phyloP scores from a whole-genome alignment of 495 filamentous ascomycete genomes.

The Penicillium crystallinum region DNA sequence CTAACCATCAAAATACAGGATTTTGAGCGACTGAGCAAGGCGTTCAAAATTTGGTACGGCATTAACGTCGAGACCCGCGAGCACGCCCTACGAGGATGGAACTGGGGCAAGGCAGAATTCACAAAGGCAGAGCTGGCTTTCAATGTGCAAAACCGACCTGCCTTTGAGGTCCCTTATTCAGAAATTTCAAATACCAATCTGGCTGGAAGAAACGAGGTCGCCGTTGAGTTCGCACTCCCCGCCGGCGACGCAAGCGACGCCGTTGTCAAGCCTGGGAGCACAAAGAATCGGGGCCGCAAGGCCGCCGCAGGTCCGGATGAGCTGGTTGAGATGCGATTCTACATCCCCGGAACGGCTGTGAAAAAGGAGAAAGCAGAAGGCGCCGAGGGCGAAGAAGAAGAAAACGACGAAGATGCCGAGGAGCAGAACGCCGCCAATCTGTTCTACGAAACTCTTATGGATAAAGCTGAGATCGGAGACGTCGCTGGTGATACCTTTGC shows the following conservation, averaged over 20 bases:
- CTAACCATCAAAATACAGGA: slow-evolving; percentile 53
- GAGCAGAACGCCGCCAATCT: slow-evolving; percentile 90
- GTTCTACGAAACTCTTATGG: slow-evolving; percentile 96
- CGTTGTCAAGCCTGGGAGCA: slow-evolving; percentile 67
- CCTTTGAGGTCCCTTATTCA: slow-evolving; percentile 95
- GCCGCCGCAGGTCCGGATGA: slow-evolving; percentile 83
- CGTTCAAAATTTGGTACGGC: slow-evolving; percentile 96
- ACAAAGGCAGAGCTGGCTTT: slow-evolving; percentile 91
- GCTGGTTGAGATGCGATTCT: slow-evolving; percentile 97
- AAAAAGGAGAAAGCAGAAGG: slow-evolving; percentile 77
- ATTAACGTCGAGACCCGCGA: slow-evolving; percentile 86
- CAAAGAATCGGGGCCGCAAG: slow-evolving; percentile 78
- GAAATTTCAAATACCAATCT: slow-evolving; percentile 98
- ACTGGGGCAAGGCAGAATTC: slow-evolving; percentile 99
- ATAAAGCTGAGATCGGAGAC: slow-evolving; percentile 98
- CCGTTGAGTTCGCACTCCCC: slow-evolving; percentile 80
- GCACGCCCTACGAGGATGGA: slow-evolving; percentile 95
- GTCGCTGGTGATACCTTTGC: slow-evolving; percentile 96
- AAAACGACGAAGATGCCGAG: slow-evolving; percentile 69
- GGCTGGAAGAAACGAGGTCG: slow-evolving; percentile 95
- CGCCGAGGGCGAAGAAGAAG: slow-evolving; percentile 62
- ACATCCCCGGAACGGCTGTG: slow-evolving; percentile 86
- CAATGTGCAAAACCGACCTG: slow-evolving; percentile 93
- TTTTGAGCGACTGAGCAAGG: slow-evolving; percentile 79
- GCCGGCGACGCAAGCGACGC: slow-evolving; percentile 63